Conservation (phyloP, 1,139 yeast species). For the Pichia sp. region DNA sequence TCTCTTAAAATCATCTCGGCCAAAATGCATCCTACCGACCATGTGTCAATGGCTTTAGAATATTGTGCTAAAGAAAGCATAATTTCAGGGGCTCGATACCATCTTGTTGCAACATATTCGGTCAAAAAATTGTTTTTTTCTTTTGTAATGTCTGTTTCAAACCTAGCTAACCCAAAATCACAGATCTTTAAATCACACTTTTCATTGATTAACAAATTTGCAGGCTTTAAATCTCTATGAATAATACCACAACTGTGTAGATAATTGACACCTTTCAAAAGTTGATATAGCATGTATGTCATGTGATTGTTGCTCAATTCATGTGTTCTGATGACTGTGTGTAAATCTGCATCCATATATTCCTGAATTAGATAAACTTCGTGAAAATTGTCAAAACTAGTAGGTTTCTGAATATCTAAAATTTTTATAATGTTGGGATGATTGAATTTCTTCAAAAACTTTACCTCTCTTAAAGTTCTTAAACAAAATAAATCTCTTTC, state of each 20-base stretch:
- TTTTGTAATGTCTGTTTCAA: slow-evolving; percentile 21
- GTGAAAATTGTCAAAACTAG: slow-evolving; percentile 59
- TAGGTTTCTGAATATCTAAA: slow-evolving; percentile 83
- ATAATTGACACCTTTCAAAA: slow-evolving; percentile 80
- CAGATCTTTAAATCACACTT: slow-evolving; percentile 92
- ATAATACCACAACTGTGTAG: slow-evolving; percentile 88
- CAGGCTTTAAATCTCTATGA: slow-evolving; percentile 91
- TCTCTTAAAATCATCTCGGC: slow-evolving; percentile 86
- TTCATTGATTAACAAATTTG: slow-evolving; percentile 76
- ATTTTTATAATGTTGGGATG: slow-evolving; percentile 90
- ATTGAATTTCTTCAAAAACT: slow-evolving; percentile 70
- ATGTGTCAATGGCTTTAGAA: slow-evolving; percentile 90
- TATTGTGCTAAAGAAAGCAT: slow-evolving; percentile 92
- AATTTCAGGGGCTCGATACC: slow-evolving; percentile 97
- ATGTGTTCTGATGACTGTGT: slow-evolving; percentile 84
- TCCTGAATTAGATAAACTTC: slow-evolving; percentile 94
- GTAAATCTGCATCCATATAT: slow-evolving; percentile 92
- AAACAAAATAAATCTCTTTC: slow-evolving; percentile 84
- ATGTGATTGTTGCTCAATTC: slow-evolving; percentile 83
- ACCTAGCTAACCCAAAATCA: slow-evolving; percentile 89
- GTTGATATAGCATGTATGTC: slow-evolving; percentile 88
- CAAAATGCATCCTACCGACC: slow-evolving; percentile 95
- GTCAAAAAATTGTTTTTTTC: slow-evolving; percentile 57
- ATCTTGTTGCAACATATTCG: slow-evolving; percentile 94
- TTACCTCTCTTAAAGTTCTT: slow-evolving; percentile 84